phyloP scores from a whole-genome alignment of 495 filamentous ascomycete genomes.

The Lasiosphaeria miniovina region DNA sequence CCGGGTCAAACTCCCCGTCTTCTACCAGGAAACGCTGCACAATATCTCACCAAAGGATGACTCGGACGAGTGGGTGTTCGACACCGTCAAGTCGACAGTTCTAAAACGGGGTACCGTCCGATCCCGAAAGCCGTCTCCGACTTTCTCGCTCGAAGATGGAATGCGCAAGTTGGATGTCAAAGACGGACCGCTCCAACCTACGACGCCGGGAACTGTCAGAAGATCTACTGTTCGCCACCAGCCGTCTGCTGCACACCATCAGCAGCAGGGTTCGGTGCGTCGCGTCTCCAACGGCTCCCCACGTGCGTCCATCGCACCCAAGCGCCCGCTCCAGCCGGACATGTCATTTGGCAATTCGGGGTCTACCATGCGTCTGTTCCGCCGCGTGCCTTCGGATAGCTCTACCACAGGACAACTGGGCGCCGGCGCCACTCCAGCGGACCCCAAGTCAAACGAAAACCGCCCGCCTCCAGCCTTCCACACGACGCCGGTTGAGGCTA shows the following conservation, averaged over 20 bases:
- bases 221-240: slow-evolving; percentile 51
- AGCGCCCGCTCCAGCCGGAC: slow-evolving; percentile 76
- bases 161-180: slow-evolving; percentile 61
- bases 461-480: slow-evolving; percentile 31
- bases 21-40: slow-evolving; percentile 87
- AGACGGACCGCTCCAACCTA: slow-evolving; percentile 50
- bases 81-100: slow-evolving; percentile 72
- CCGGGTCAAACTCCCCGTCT: slow-evolving; percentile 61
- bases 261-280: slow-evolving; percentile 23
- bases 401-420: slow-evolving; percentile 41
- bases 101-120: slow-evolving; percentile 43
- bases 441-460: slow-evolving; percentile 44
- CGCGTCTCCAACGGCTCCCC: slow-evolving; percentile 42
- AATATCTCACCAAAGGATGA: slow-evolving; percentile 66
- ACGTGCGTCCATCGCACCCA: slow-evolving; percentile 55
- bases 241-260: slow-evolving; percentile 44
- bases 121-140: slow-evolving; percentile 52
- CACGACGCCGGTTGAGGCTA: slow-evolving; percentile 41
- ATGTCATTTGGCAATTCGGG: slow-evolving; percentile 87
- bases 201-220: slow-evolving; percentile 51
- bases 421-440: slow-evolving; percentile 16
- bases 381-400: slow-evolving; percentile 72
- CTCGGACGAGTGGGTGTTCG: slow-evolving; percentile 95
- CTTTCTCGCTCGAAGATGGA: slow-evolving; percentile 51
- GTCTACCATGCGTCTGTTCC: slow-evolving; percentile 86